Percentiles rank a stretch among this genome's conserved stretches.
phyloP scores from a whole-genome alignment of 495 filamentous ascomycete species.

The Penicillium psychrofluorescens region DNA sequence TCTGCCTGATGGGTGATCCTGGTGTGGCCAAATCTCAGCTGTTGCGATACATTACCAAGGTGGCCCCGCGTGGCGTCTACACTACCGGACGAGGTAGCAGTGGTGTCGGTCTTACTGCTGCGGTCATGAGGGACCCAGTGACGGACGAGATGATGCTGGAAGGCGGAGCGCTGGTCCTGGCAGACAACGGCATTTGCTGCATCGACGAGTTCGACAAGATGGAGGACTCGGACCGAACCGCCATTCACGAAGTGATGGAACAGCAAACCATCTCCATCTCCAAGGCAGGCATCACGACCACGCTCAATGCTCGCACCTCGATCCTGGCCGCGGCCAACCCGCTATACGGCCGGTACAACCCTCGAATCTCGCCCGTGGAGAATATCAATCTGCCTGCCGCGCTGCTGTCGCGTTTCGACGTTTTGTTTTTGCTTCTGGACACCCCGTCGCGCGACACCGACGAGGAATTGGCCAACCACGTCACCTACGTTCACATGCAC shows the following conservation, averaged over 20 bases:
- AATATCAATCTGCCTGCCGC: conserved; percentile 98
- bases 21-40: conserved; percentile 98
- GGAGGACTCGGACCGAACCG: conserved; percentile 93
- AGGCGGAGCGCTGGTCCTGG: conserved; percentile 89
- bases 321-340: conserved; percentile 98
- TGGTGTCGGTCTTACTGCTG: conserved; percentile 94
- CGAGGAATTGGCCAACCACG: conserved; percentile 90
- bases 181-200: conserved; percentile 98
- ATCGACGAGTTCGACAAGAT: conserved; percentile 99
- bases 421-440: conserved; percentile 94
- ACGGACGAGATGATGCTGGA: conserved; percentile 99
- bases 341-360: conserved; percentile 96
- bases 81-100: conserved; percentile 94
- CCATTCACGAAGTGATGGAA: conserved; percentile 99
- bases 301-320: conserved; percentile 90
- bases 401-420: conserved; percentile 90
- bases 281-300: conserved; percentile 95
- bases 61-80: conserved; percentile 94
- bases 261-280: conserved; percentile 99
- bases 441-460: conserved; percentile 81
- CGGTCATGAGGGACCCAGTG: conserved; percentile 96
- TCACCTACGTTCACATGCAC: conserved; percentile 96
- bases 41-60: conserved; percentile 96
- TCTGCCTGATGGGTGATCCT: conserved; percentile 98
- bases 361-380: conserved; percentile 89